These are phyloP conservation scores for Rutidosis leptorrhynchoides DNA, from an alignment of 129 eudicot species.

Conservation along the genomic window DNA sequence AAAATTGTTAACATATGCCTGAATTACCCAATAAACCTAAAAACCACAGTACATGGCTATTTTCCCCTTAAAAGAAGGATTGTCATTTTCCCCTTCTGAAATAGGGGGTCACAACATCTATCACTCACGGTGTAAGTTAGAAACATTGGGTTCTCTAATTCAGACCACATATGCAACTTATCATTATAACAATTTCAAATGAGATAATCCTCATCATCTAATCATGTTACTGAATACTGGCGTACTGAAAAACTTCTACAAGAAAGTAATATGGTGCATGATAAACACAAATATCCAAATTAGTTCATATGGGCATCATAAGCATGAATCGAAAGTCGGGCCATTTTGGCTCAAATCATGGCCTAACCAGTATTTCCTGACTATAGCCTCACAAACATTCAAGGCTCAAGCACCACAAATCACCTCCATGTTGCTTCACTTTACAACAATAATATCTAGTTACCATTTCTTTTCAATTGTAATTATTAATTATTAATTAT, in stretches of 20 bases:
- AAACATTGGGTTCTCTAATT: neutral
- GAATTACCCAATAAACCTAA: neutral
- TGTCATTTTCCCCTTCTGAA: neutral
- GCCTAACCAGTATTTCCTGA: neutral
- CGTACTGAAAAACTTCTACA: conserved; percentile 8
- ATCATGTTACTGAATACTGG: neutral
- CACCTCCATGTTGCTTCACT: conserved; percentile 1
- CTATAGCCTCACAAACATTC: neutral
- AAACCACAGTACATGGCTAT: neutral
- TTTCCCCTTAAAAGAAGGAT: neutral
- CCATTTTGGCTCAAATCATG: neutral
- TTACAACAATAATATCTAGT: neutral
- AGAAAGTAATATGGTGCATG: neutral
- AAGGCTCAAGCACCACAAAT: neutral
- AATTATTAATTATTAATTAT: too few species aligned
- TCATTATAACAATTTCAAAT: neutral
- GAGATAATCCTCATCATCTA: neutral
- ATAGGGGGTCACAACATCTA: neutral
- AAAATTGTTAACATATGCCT: neutral
- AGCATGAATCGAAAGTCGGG: neutral
- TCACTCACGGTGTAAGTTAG: neutral
- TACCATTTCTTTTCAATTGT: neutral
- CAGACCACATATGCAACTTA: neutral
- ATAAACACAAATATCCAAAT: conserved; percentile 14
- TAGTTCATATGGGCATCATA: neutral